Evolutionary conservation across 352 stramenopile genomes (phyloP).

Genomic region (Globisporangium paroecandrum): DNA sequence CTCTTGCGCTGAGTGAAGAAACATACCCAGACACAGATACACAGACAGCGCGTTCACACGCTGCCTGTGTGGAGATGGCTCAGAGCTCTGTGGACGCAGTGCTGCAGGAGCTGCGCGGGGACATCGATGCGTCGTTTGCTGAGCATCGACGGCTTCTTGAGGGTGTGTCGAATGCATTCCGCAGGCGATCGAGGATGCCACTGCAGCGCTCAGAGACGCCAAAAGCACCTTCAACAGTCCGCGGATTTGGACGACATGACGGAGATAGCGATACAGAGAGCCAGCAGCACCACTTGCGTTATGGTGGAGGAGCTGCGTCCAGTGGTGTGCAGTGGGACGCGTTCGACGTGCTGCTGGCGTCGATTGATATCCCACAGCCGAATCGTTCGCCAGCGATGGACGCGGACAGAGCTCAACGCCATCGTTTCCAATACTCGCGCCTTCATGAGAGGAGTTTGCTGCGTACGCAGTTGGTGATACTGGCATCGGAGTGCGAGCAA

Average conservation of each 20-base stretch:
- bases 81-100: slow-evolving; percentile 6
- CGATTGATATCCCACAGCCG: not conserved
- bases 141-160: slow-evolving; percentile 8
- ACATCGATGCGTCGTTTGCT: slow-evolving; percentile 13
- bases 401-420: not conserved
- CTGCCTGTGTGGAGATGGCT: not conserved
- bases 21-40: not conserved
- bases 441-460: not conserved
- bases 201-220: not conserved
- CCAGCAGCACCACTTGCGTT: not conserved
- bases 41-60: not conserved
- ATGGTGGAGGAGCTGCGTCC: not conserved
- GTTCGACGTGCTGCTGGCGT: slow-evolving; percentile 1
- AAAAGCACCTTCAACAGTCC: not conserved
- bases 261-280: not conserved
- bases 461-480: slow-evolving; percentile 8
- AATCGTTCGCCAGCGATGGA: not conserved
- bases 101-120: slow-evolving; percentile 7
- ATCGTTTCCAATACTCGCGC: not conserved
- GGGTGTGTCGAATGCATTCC: not conserved
- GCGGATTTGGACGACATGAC: not conserved
- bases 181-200: not conserved
- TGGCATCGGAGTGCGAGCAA: not conserved
- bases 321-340: slow-evolving; percentile 3
- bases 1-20: not conserved